Evolutionary conservation across 306 rosid species (phyloP).

Genomic region (Corylus americana): DNA sequence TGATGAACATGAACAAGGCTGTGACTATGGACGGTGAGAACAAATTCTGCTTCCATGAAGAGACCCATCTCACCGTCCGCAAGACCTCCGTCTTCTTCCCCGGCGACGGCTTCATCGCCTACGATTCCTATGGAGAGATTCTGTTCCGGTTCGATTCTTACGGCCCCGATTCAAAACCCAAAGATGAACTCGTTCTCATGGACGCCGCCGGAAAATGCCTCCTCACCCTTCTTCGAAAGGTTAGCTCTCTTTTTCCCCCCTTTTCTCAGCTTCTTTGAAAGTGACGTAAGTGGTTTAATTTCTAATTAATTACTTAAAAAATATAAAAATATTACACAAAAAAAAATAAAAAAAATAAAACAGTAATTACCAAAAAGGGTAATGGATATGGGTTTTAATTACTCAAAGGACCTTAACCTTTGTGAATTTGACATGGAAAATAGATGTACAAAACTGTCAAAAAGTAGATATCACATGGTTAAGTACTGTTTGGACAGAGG

Average conservation of each 20-base stretch:
- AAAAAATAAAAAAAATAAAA: too few relatives aligned
- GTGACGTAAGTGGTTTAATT: too few relatives aligned
- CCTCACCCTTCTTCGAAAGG: conserved; percentile 32
- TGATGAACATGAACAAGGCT: conserved; percentile 13
- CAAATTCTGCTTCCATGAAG: conserved; percentile 22
- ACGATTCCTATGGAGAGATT: conserved; percentile 17
- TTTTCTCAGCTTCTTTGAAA: too few relatives aligned
- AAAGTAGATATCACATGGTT: too few relatives aligned
- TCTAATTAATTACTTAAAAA: too few relatives aligned
- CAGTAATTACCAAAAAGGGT: too few relatives aligned
- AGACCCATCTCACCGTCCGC: conserved; percentile 34
- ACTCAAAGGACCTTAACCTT: too few relatives aligned
- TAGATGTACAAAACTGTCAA: too few relatives aligned
- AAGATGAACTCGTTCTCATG: conserved; percentile 31
- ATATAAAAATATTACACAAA: too few relatives aligned
- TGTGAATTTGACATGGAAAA: too few relatives aligned
- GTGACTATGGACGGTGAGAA: conserved; percentile 12
- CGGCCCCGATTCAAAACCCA: conserved; percentile 24
- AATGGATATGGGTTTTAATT: too few relatives aligned
- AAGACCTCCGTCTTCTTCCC: conserved; percentile 37
- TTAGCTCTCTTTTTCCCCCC: neutral
- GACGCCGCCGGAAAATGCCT: conserved; percentile 32
- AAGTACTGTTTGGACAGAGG: too few relatives aligned
- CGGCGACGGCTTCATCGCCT: conserved; percentile 36
- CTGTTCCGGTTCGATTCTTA: conserved; percentile 29